A percentile compares a stretch with the other conserved stretches of the same genome.
phyloP scores from a whole-genome alignment of 352 stramenopile species.

The Pythium aquatile region DNA sequence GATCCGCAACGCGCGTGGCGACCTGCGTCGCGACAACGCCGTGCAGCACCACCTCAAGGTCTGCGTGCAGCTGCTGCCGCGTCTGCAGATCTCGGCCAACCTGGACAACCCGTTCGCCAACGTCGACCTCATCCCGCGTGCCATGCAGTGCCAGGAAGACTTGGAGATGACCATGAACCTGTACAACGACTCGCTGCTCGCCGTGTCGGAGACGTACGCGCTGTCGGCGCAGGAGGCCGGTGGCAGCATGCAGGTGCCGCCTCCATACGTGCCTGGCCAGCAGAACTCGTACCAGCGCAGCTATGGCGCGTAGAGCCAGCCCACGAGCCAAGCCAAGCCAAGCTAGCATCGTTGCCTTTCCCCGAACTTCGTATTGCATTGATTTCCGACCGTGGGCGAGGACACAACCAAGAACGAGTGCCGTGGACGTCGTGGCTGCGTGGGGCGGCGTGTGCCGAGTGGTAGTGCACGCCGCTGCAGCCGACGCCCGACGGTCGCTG shows the following conservation, averaged over 20 bases:
- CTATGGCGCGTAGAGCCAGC: slow-evolving; percentile 62
- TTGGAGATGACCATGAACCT: slow-evolving; percentile 84
- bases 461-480: slow-evolving; percentile 1
- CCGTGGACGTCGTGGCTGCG: neutral
- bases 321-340: slow-evolving; percentile 8
- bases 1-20: slow-evolving; percentile 79
- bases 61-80: slow-evolving; percentile 81
- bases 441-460: slow-evolving; percentile 1
- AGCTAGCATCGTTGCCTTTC: neutral
- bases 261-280: slow-evolving; percentile 86
- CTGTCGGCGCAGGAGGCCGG: slow-evolving; percentile 70
- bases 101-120: slow-evolving; percentile 89
- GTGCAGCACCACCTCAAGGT: slow-evolving; percentile 88
- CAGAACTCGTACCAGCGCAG: slow-evolving; percentile 89
- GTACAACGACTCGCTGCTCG: slow-evolving; percentile 88
- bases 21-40: slow-evolving; percentile 73
- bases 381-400: neutral
- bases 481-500: neutral
- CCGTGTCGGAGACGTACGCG: slow-evolving; percentile 84
- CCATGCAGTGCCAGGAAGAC: slow-evolving; percentile 88
- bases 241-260: slow-evolving; percentile 48
- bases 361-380: neutral
- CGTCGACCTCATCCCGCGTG: slow-evolving; percentile 81
- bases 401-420: neutral
- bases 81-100: slow-evolving; percentile 87